Evolutionary conservation across 768 basidiomycete species (phyloP), one percentile per base, ranked within the genome.

Genomic region (Botryobasidium botryosum): DNA sequence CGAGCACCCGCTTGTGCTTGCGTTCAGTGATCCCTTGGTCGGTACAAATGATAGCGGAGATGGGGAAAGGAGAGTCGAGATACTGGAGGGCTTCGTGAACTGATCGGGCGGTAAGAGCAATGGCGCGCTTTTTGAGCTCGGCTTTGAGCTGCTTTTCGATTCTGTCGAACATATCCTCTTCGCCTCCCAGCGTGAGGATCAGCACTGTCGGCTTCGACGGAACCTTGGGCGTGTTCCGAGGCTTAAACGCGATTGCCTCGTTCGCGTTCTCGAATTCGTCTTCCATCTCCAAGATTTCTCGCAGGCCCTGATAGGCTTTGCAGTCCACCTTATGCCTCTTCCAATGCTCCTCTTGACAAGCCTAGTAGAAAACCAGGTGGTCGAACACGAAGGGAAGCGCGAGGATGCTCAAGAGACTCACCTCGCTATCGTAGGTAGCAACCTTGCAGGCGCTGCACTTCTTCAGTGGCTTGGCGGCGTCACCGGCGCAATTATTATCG

Each of bases 21-120:
- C 40, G 49, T 5, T 54, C 44, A 6, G 54, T 33, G 28, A 69
- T 60, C 6, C 53, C 62, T 8, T 60, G 53, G 47, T 70, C 67
- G 0, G 58, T 58, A 23, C 65, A 54, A 25, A 68, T 52, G 17
- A 68, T 61, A 13, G 59, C 61, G 4, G 5, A 15, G 32, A 33
- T 25, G 43, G 43, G 6, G 6, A 5, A 17, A 24, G 43, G 32
- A 33, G 32, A 33, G 32, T 33, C 32, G 32, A 33, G 32, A 33
- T 33, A 18, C 12, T 12, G 18, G 32, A 18, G 32, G 32, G 10
- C 12, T 33, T 12, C 12, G 10, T 12, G 32, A 18, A 33, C 12
- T 33, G 32, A 33, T 33, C 32, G 10, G 32, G 18, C 12, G 18
- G 32, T 12, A 33, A 33, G n/a, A n/a, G n/a, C n/a, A n/a, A n/a